A percentile compares a stretch with the other conserved stretches of the same genome.
Conservation (phyloP, 805 yeast species). For the Ogataea corticis region DNA sequence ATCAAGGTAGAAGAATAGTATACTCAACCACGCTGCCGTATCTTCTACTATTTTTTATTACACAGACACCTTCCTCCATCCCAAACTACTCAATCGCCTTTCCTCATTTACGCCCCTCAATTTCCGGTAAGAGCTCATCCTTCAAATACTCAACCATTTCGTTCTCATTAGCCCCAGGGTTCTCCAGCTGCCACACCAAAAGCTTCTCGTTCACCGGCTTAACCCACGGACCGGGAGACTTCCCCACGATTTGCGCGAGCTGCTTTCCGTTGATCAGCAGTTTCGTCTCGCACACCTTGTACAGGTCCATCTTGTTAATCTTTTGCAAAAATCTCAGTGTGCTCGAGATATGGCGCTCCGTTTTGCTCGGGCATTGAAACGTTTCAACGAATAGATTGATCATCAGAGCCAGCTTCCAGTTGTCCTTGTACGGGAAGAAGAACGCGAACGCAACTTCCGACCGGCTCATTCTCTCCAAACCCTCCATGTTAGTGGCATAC, state of each 20-base stretch:
- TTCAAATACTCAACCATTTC: constrained; percentile 53
- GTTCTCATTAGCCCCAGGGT: constrained; percentile 55
- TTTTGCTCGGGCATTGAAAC: constrained; percentile 11
- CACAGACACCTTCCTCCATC: no score
- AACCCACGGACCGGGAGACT: constrained; percentile 90
- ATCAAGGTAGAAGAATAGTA: no score
- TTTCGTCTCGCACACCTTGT: constrained; percentile 49
- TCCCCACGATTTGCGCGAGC: constrained; percentile 48
- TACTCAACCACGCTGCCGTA: no score
- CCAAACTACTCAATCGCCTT: no score
- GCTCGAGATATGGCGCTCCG: constrained; percentile 26
- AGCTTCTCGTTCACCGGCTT: constrained; percentile 53
- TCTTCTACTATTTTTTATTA: no score
- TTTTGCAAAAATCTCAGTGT: constrained; percentile 36
- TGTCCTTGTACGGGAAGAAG: constrained; percentile 53
- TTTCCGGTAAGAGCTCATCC: not conserved
- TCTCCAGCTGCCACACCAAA: constrained; percentile 74
- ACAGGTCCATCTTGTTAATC: constrained; percentile 39
- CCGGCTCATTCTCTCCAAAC: constrained; percentile 39
- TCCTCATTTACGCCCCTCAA: no score
- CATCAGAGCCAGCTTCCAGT: constrained; percentile 46
- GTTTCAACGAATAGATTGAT: constrained; percentile 21
- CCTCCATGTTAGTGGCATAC: constrained; percentile 31
- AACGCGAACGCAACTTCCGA: constrained; percentile 58
- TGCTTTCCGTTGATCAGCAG: constrained; percentile 79